Percentiles rank a stretch among this genome's conserved stretches.
Conservation (phyloP, 2,329 filamentous ascomycete genomes). For the Botryotinia narcissicola region DNA sequence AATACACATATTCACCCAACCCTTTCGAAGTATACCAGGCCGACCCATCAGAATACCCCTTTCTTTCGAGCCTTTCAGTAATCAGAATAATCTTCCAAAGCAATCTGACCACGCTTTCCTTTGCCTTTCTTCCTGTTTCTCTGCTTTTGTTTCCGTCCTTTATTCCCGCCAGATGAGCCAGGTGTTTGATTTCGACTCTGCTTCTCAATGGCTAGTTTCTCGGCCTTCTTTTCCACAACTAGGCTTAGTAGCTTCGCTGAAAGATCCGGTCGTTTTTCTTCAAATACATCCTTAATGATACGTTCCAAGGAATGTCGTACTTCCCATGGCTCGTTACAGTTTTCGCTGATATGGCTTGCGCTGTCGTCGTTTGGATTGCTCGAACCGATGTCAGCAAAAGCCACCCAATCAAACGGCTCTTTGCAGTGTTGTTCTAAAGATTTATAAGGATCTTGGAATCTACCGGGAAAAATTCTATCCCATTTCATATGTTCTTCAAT, state of each 20-base stretch:
- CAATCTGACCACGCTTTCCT: neutral
- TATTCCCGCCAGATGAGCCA: neutral
- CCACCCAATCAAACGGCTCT: too few species aligned
- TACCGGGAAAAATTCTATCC: too few species aligned
- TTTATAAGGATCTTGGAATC: rapidly evolving
- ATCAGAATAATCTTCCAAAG: neutral
- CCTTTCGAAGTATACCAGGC: neutral
- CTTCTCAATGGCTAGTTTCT: neutral
- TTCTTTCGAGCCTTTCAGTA: neutral
- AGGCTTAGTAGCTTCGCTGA: neutral
- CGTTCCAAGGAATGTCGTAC: too few species aligned
- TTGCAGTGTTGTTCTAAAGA: too few species aligned
- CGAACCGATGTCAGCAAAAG: too few species aligned
- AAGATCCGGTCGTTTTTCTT: rapidly evolving
- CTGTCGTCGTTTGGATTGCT: too few species aligned
- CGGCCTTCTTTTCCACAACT: neutral
- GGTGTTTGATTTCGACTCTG: neutral
- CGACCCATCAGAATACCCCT: neutral
- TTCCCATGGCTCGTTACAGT: too few species aligned
- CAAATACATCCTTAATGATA: too few species aligned
- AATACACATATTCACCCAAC: neutral
- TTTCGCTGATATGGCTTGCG: too few species aligned
- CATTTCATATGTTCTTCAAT: too few species aligned
- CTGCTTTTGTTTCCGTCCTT: neutral
- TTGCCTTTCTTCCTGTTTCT: neutral